Conservation (phyloP, 2,329 filamentous ascomycete genomes). For the Epichloe gansuensis region DNA sequence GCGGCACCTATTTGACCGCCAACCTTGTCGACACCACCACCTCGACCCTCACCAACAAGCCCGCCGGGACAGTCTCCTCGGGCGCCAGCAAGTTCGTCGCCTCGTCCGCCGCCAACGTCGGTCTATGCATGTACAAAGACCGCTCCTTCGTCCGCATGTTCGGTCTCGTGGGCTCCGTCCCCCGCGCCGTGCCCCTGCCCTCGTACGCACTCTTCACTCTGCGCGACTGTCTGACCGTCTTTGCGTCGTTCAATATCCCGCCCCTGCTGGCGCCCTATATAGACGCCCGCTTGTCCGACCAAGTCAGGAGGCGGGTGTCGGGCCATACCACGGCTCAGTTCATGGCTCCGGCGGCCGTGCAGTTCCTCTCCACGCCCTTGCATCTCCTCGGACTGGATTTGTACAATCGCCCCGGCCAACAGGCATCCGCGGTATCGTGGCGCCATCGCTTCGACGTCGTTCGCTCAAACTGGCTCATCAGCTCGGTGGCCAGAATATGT, state of each 20-base stretch:
- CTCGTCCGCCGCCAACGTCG: constrained; percentile 71
- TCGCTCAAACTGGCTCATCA: constrained; percentile 63
- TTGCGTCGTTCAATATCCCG: constrained; percentile 84
- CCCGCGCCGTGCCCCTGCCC: constrained; percentile 48
- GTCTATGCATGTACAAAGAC: constrained; percentile 81
- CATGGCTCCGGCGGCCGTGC: constrained; percentile 62
- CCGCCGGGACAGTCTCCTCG: constrained; percentile 52
- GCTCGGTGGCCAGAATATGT: constrained; percentile 62
- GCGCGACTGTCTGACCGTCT: constrained; percentile 80
- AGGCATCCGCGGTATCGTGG: constrained; percentile 24
- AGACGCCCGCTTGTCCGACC: constrained; percentile 38
- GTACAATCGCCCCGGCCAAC: constrained; percentile 54
- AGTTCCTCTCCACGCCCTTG: constrained; percentile 68
- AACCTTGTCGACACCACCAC: constrained; percentile 73
- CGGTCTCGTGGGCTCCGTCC: constrained; percentile 42
- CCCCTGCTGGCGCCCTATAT: constrained; percentile 61
- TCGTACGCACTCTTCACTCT: constrained; percentile 69
- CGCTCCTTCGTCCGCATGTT: constrained; percentile 74
- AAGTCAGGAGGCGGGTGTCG: constrained; percentile 29
- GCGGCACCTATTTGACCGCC: constrained; percentile 77
- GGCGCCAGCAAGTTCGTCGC: constrained; percentile 71
- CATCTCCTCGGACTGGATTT: constrained; percentile 77
- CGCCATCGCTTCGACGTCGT: constrained; percentile 53
- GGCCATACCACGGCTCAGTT: constrained; percentile 65
- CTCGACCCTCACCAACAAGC: constrained; percentile 46